Evolutionary conservation across 2,329 filamentous ascomycete species (phyloP).

Genomic region (Chaetothyriales sp.): DNA sequence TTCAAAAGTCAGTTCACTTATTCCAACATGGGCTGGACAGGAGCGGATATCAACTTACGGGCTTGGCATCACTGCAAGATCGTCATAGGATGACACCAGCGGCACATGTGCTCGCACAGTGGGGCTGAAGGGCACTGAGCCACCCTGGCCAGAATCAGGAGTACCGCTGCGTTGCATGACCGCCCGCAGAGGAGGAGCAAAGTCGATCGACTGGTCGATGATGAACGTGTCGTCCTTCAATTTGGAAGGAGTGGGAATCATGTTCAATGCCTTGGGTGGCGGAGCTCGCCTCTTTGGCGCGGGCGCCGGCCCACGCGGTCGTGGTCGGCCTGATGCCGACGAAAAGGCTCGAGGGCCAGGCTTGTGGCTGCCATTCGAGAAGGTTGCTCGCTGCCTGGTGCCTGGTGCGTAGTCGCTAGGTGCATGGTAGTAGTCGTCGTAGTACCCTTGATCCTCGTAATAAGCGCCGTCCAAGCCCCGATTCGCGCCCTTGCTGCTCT

Average conservation of each 20-base stretch:
- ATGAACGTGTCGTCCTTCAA: conserved; percentile 70
- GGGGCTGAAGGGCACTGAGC: conserved; percentile 54
- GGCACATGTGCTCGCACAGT: conserved; percentile 61
- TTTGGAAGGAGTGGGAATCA: conserved; percentile 73
- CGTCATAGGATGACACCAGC: conserved; percentile 70
- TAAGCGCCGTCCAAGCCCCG: conserved; percentile 53
- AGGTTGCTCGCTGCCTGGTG: conserved; percentile 13
- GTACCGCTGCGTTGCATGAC: conserved; percentile 56
- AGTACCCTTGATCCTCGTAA: conserved; percentile 49
- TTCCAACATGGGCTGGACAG: neutral
- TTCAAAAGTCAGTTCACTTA: conserved; percentile 12
- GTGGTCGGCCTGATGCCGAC: conserved; percentile 39
- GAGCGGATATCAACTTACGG: conserved; percentile 50
- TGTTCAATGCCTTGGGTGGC: conserved; percentile 58
- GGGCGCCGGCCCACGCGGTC: conserved; percentile 30
- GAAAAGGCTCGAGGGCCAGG: conserved; percentile 49
- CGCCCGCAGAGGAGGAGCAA: conserved; percentile 62
- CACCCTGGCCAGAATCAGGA: conserved; percentile 47
- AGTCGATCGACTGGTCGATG: conserved; percentile 53
- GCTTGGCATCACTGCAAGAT: conserved; percentile 72
- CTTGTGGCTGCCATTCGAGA: conserved; percentile 29
- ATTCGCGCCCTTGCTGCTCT: conserved; percentile 48
- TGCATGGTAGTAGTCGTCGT: conserved; percentile 41
- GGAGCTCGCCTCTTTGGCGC: conserved; percentile 43
- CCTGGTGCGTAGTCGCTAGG: conserved; percentile 21